Conservation (phyloP, 2,329 filamentous ascomycete genomes). For the Botrytis paeoniae region DNA sequence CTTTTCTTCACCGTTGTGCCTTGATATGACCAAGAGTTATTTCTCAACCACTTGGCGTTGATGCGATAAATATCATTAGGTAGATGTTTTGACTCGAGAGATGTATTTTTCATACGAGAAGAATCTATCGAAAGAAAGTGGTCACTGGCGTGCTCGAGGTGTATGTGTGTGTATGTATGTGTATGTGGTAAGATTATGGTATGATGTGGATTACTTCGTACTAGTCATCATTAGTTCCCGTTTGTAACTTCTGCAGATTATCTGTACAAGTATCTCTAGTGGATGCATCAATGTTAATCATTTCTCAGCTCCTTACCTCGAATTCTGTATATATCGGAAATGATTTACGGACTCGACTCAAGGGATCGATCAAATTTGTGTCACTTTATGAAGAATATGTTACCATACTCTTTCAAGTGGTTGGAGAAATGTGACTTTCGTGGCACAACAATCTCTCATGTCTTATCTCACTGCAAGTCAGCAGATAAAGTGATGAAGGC, state of each 20-base stretch:
- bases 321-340: not conserved
- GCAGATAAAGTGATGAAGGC: not conserved
- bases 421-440: not conserved
- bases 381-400: not conserved
- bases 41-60: not conserved
- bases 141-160: not conserved
- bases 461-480: slow-evolving; percentile 5
- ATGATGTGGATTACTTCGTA: not conserved
- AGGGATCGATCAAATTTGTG: not conserved
- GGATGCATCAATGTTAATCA: not conserved
- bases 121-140: not conserved
- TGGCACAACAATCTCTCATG: not conserved
- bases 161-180: not conserved
- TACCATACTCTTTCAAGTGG: not conserved
- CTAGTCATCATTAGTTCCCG: not conserved
- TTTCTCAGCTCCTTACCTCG: not conserved
- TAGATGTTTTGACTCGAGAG: not conserved
- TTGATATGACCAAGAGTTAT: not conserved
- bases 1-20: slow-evolving; percentile 8
- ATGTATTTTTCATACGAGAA: not conserved
- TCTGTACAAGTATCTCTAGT: not conserved
- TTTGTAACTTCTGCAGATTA: not conserved
- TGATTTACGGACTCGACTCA: not conserved
- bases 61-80: not conserved
- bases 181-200: not conserved